Conservation (phyloP, 768 basidiomycete species). For the Serendipita sp. region DNA sequence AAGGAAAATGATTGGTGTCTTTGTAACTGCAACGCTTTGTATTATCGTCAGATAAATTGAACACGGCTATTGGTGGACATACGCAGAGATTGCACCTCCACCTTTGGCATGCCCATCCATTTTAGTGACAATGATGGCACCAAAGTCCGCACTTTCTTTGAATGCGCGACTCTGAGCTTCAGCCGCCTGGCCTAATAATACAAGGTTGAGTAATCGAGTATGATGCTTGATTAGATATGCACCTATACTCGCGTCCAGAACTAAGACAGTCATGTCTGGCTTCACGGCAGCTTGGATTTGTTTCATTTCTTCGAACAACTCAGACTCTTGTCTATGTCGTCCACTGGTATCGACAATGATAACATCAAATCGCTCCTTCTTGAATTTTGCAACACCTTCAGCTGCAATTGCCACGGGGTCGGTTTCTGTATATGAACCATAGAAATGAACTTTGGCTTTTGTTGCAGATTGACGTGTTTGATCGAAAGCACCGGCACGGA, state of each 20-base stretch:
- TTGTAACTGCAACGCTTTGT: slow-evolving; percentile 86
- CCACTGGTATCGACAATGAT: slow-evolving; percentile 98
- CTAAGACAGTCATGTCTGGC: slow-evolving; percentile 90
- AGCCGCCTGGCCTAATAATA: slow-evolving; percentile 70
- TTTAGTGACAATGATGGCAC: slow-evolving; percentile 98
- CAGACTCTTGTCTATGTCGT: slow-evolving; percentile 90
- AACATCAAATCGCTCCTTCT: slow-evolving; percentile 95
- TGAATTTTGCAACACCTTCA: slow-evolving; percentile 91
- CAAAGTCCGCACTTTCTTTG: slow-evolving; percentile 95
- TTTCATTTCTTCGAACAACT: slow-evolving; percentile 95
- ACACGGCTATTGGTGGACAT: slow-evolving; percentile 21
- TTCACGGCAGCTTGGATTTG: slow-evolving; percentile 87
- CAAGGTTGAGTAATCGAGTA: neutral
- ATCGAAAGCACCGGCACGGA: slow-evolving; percentile 98
- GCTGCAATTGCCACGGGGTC: slow-evolving; percentile 92
- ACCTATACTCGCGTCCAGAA: slow-evolving; percentile 94
- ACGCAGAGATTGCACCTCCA: slow-evolving; percentile 98
- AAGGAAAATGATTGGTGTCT: slow-evolving; percentile 96
- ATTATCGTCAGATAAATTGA: neutral
- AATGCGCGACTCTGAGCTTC: slow-evolving; percentile 93
- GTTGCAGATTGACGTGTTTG: slow-evolving; percentile 98
- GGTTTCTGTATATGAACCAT: slow-evolving; percentile 96
- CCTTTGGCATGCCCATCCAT: slow-evolving; percentile 99
- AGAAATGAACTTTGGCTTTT: slow-evolving; percentile 97
- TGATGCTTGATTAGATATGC: neutral